Evolutionary conservation across 2,329 filamentous ascomycete genomes (phyloP).

Genomic region (Triangularia verruculosa): DNA sequence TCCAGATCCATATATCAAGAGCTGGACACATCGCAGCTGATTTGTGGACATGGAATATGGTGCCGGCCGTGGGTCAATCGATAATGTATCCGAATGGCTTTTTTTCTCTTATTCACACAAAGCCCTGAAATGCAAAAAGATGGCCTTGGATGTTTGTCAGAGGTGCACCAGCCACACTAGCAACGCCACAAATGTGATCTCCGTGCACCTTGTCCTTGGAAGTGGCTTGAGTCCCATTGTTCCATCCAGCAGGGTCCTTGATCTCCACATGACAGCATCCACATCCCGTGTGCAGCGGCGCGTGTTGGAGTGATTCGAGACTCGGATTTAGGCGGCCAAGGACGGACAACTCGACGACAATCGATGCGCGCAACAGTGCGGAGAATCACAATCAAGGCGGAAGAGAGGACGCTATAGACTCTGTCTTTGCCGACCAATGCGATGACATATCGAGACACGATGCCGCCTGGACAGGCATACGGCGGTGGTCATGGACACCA

Average conservation of each 20-base stretch:
- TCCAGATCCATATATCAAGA: no score
- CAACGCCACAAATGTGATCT: background rate
- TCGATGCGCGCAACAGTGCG: background rate
- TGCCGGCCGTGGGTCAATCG: background rate
- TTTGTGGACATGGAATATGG: background rate
- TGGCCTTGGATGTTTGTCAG: no score
- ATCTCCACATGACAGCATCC: background rate
- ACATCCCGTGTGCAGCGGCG: background rate
- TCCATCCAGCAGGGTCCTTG: background rate
- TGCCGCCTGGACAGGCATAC: slow-evolving; percentile 7
- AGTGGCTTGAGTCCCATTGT: background rate
- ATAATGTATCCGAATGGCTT: background rate
- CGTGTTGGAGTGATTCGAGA: background rate
- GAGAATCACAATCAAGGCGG: background rate
- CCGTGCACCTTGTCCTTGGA: background rate
- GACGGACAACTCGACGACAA: background rate
- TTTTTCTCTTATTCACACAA: background rate
- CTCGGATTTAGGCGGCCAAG: background rate
- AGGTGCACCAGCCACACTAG: background rate
- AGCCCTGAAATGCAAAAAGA: background rate
- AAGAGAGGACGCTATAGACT: background rate
- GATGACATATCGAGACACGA: slow-evolving; percentile 19
- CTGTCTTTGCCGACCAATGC: slow-evolving; percentile 13
- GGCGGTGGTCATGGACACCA: slow-evolving; percentile 22
- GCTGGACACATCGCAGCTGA: no score